Evolutionary conservation across 1,139 yeast genomes (phyloP).

Genomic region (Taphrina sp.): DNA sequence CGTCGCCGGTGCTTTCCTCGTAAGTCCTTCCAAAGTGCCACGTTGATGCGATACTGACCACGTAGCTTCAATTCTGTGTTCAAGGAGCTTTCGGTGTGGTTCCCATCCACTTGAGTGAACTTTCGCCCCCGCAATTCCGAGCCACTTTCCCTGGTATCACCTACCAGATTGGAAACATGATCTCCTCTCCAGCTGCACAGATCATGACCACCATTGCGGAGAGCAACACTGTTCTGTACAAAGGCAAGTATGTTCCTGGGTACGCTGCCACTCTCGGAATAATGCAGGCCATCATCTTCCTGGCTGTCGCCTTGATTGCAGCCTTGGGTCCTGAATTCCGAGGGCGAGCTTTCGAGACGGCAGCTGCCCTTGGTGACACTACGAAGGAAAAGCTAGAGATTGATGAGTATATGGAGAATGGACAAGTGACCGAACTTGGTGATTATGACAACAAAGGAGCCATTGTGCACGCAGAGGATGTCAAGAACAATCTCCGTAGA

Average conservation of each 20-base stretch:
- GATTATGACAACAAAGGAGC: no score
- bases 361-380: conserved; percentile 19
- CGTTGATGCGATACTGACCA: no score
- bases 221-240: conserved; percentile 14
- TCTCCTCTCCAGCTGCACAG: conserved; percentile 77
- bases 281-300: conserved; percentile 20
- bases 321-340: conserved; percentile 8
- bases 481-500: no score
- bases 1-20: conserved; percentile 62
- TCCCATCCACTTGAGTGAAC: conserved; percentile 73
- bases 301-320: conserved; percentile 1
- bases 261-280: conserved; percentile 9
- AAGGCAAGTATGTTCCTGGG: conserved; percentile 13
- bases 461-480: no score
- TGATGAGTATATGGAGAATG: no score
- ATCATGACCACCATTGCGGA: conserved; percentile 75
- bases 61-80: no score
- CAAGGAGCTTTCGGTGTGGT: conserved; percentile 89
- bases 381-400: no score
- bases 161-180: conserved; percentile 80
- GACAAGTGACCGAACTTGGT: no score
- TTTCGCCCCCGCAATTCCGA: conserved; percentile 74
- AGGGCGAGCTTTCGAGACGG: conserved; percentile 16
- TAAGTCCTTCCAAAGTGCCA: no score
- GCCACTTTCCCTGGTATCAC: conserved; percentile 72